Base-by-base conservation (phyloP, 2,329 filamentous ascomycete species). In the Penicillium expansum region DNA sequence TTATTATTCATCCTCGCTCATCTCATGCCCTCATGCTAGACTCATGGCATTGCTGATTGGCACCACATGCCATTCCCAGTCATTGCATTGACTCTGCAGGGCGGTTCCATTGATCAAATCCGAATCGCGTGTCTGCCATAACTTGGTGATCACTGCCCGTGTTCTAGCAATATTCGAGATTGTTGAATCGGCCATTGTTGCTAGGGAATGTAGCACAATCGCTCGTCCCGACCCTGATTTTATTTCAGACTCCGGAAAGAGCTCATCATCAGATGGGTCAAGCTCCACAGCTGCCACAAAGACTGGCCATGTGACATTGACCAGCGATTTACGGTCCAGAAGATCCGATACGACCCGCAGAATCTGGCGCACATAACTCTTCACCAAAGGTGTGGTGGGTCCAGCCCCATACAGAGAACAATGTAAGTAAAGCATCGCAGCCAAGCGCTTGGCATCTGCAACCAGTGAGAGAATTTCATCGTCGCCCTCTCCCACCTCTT, bases 51-150 rank as follows among this genome's bases (percentile, higher is more conserved):
- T 69, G 44, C 76, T 77, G 32, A 77, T 64, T 16, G 76, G 76
- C 27, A 72, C 75, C 22, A 78, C 74, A 61, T 76, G 74, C 51
- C 67, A 68, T 53, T 75, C 75, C 76, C 76, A 78, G 52, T 78
- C 76, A 51, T 78, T 78, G 20, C 67, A 64, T 4, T 59, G 60
- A 20, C 57, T 55, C 35, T 59, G 48, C 6, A 58, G 62, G 10
- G 60, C 24, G 7, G 56, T 9, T 33, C 56, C 57, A 30, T 68
- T 71, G 8, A 71, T 53, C 42, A 74, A 57, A 42, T 71, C 68
- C 32, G 68, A 59, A 49, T 81, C 78, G 22, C 79, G 71, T 42
- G 73, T 73, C 54, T 76, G 74, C 79, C 79, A 81, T 11, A 81
- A 72, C 43, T 77, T 79, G 10, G 75, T 70, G 50, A 81, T 79